phyloP scores from a whole-genome alignment of 2,329 filamentous ascomycete genomes.

The Alternaria sp. region DNA sequence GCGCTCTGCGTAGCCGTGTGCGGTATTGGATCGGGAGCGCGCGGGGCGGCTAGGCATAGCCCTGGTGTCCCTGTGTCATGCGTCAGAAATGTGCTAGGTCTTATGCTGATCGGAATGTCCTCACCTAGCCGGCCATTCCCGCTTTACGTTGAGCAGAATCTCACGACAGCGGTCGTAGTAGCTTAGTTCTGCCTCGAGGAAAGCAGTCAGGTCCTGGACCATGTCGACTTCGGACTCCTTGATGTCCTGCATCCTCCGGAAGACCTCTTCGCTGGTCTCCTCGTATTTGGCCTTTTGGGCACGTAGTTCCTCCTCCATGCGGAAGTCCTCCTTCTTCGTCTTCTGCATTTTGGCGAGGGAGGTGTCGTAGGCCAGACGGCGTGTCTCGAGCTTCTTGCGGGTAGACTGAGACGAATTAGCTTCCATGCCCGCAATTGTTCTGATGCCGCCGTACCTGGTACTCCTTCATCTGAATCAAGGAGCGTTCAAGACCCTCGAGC shows the following conservation, averaged over 20 bases:
- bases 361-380: constrained; percentile 88
- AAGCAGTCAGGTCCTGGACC: constrained; percentile 76
- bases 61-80: constrained; percentile 29
- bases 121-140: constrained; percentile 71
- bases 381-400: constrained; percentile 91
- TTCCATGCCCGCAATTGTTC: neutral
- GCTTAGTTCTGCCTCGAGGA: constrained; percentile 86
- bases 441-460: constrained; percentile 72
- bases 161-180: constrained; percentile 92
- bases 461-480: constrained; percentile 93
- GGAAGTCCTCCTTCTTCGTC: constrained; percentile 90
- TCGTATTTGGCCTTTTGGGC: constrained; percentile 95
- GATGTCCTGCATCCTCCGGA: constrained; percentile 93
- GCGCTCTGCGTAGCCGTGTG: constrained; percentile 67
- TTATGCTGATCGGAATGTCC: constrained; percentile 20
- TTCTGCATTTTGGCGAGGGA: constrained; percentile 91
- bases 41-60: constrained; percentile 47
- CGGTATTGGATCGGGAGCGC: constrained; percentile 68
- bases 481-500: constrained; percentile 91
- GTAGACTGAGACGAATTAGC: constrained; percentile 61
- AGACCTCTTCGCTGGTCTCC: constrained; percentile 90
- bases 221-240: constrained; percentile 88
- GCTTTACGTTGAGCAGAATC: constrained; percentile 73
- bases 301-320: constrained; percentile 89
- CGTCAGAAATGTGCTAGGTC: constrained; percentile 22